Conservation (phyloP, 306 rosid genomes). For the Trifolium pratense region DNA sequence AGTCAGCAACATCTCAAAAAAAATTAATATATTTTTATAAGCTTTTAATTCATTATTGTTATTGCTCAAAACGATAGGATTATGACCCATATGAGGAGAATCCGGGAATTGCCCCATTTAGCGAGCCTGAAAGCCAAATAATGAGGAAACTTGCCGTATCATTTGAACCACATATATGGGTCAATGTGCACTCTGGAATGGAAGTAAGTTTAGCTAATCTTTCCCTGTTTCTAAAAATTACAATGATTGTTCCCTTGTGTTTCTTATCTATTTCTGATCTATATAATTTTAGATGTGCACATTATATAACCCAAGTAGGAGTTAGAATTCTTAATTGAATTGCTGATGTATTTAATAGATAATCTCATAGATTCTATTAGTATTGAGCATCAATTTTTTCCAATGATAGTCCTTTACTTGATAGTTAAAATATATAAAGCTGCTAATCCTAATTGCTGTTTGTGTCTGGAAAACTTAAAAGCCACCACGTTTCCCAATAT, state of each 20-base stretch:
- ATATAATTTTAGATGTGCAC: conserved; percentile 25
- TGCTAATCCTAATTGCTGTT: not conserved
- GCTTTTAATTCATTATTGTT: conserved; percentile 34
- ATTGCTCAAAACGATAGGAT: conserved; percentile 59
- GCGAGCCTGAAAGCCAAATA: conserved; percentile 97
- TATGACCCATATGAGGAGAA: conserved; percentile 98
- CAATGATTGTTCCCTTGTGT: conserved; percentile 16
- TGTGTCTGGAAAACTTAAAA: conserved; percentile 17
- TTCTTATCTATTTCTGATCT: conserved; percentile 33
- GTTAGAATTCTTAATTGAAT: conserved; percentile 22
- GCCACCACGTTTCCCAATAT: not conserved
- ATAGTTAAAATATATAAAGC: not conserved
- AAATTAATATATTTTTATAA: not conserved
- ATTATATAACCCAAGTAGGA: conserved; percentile 31
- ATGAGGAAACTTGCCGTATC: conserved; percentile 88
- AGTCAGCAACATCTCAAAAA: conserved; percentile 13
- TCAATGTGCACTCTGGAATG: conserved; percentile 99
- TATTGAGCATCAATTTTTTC: not conserved
- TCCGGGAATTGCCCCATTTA: conserved; percentile 89
- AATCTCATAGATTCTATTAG: conserved; percentile 22
- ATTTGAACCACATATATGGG: conserved; percentile 94
- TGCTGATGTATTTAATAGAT: conserved; percentile 21
- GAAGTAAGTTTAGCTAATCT: conserved; percentile 58
- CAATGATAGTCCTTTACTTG: not conserved
- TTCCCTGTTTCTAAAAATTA: conserved; percentile 16